Conservation (phyloP, 495 filamentous ascomycete species). For the Neurospora terricola region DNA sequence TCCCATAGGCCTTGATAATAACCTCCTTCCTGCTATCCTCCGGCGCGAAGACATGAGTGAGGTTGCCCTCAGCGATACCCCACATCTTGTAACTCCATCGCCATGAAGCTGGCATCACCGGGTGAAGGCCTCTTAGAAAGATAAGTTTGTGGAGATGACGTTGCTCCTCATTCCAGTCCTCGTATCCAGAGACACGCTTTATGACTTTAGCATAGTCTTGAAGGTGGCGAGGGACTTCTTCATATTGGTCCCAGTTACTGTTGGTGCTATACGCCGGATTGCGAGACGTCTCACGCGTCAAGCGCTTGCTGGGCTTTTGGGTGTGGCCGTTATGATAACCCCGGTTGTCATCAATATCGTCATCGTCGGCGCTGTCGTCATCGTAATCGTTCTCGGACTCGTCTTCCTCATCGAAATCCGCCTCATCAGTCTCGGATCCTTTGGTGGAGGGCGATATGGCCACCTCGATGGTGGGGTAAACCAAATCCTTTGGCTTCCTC, state of each 20-base stretch:
- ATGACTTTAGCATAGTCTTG: slow-evolving; percentile 11
- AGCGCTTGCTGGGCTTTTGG: neutral
- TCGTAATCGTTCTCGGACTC: neutral
- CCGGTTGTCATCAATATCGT: neutral
- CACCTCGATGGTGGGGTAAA: neutral
- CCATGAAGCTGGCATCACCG: slow-evolving; percentile 24
- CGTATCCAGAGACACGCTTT: slow-evolving; percentile 12
- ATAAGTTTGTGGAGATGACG: slow-evolving; percentile 19
- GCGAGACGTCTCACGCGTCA: neutral
- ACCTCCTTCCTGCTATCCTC: slow-evolving; percentile 15
- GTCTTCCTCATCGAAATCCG: neutral
- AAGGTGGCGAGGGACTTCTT: slow-evolving; percentile 4
- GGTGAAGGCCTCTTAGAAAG: slow-evolving; percentile 21
- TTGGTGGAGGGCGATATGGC: neutral
- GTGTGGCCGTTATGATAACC: neutral
- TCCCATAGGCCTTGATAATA: slow-evolving; percentile 14
- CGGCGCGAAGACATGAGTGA: slow-evolving; percentile 18
- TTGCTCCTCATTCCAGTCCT: slow-evolving; percentile 20
- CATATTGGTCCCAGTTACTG: slow-evolving; percentile 22
- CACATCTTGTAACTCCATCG: slow-evolving; percentile 20
- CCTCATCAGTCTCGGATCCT: slow-evolving; percentile 1
- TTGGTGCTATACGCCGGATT: slow-evolving; percentile 4
- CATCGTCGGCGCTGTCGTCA: slow-evolving; percentile 1
- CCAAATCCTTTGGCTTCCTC: neutral
- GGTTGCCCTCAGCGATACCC: slow-evolving; percentile 16